phyloP scores from a whole-genome alignment of 192 early-diverging fungal genomes.

The Gaertneriomyces sp. region DNA sequence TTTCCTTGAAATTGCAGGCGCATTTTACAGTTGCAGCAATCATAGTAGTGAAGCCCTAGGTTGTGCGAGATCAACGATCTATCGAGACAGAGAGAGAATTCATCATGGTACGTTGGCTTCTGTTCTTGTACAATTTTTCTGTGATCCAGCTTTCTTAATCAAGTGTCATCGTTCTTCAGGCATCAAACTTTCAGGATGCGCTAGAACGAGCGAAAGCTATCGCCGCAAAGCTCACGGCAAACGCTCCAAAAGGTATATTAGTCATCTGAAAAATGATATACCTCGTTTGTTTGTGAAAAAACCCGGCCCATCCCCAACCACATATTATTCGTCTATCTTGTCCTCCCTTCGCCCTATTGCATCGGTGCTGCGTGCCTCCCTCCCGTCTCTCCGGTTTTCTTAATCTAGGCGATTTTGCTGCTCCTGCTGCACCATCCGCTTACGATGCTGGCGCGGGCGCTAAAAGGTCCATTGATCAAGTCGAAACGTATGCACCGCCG shows the following conservation, averaged over 20 bases:
- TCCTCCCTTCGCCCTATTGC: background rate
- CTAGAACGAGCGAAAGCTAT: constrained; percentile 74
- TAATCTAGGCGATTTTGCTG: constrained; percentile 12
- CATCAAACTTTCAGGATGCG: constrained; percentile 30
- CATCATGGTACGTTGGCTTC: no score
- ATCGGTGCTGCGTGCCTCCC: background rate
- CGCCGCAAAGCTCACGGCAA: constrained; percentile 57
- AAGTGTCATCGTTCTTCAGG: background rate
- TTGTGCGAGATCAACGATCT: no score
- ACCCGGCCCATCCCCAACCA: no score
- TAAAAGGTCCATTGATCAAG: constrained; percentile 30
- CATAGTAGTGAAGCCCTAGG: no score
- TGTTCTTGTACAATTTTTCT: background rate
- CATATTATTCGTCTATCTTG: no score
- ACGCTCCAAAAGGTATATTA: constrained; percentile 3
- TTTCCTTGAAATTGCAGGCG: no score
- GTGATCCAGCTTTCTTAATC: background rate
- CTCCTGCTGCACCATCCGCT: constrained; percentile 26
- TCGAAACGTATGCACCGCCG: constrained; percentile 25
- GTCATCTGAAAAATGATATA: background rate
- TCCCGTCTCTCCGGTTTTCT: background rate
- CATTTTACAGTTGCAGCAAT: no score
- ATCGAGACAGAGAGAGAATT: no score
- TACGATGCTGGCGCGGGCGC: constrained; percentile 7
- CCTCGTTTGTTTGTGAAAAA: background rate